Conservation (phyloP, 208 protist species). For the Leishmania arabica region DNA sequence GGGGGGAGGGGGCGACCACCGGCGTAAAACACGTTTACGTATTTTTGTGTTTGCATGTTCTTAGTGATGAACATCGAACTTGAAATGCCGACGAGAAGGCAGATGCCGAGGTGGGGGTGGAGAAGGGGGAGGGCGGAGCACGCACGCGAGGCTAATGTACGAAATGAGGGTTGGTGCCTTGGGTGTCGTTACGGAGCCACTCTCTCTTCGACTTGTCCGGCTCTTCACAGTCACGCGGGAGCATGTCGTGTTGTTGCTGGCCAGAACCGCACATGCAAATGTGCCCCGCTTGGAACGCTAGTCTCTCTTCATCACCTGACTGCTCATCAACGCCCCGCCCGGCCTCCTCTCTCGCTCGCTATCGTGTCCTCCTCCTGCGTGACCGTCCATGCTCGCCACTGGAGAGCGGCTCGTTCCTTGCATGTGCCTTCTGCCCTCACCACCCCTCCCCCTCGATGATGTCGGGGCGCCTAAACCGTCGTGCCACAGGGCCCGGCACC, state of each 20-base stretch:
- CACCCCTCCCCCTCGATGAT: not conserved
- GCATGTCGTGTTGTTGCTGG: not conserved
- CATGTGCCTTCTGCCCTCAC: not conserved
- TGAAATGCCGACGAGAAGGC: not conserved
- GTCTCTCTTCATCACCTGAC: not conserved
- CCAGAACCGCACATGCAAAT: not conserved
- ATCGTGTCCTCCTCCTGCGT: not conserved
- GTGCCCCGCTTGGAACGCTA: not conserved
- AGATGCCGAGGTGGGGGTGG: not conserved
- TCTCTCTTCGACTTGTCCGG: not conserved
- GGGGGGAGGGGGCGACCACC: too few relatives aligned
- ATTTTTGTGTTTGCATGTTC: too few relatives aligned
- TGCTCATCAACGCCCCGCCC: not conserved
- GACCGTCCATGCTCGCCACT: not conserved
- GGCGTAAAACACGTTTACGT: too few relatives aligned
- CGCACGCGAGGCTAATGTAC: not conserved
- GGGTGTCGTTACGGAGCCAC: not conserved
- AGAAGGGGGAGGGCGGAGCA: not conserved
- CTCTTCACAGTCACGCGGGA: not conserved
- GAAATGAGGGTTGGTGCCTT: not conserved
- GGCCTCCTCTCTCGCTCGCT: not conserved
- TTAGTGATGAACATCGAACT: too few relatives aligned
- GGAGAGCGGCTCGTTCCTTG: not conserved
- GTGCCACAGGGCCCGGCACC: not conserved
- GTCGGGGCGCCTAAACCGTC: not conserved